A percentile compares a stretch with the other conserved stretches of the same genome.
Evolutionary conservation across 2,329 filamentous ascomycete species (phyloP).

Genomic region (Corinectria fuckeliana): DNA sequence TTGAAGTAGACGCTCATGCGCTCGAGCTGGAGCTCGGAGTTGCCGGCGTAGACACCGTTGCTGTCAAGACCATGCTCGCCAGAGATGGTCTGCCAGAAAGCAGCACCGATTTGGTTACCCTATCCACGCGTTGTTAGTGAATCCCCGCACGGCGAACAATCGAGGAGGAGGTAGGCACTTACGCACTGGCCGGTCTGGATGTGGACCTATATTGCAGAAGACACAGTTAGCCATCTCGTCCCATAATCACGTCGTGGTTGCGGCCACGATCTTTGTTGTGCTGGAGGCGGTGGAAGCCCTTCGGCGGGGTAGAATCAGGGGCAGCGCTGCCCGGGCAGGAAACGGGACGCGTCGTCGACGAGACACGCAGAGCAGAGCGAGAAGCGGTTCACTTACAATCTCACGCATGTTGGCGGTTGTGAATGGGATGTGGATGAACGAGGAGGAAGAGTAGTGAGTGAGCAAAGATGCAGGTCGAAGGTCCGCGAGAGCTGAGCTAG

Average conservation of each 20-base stretch:
- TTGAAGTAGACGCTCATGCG: conserved; percentile 99
- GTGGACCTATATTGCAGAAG: conserved; percentile 80
- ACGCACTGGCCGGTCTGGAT: conserved; percentile 99
- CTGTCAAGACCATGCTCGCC: conserved; percentile 96
- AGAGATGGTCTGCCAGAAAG: conserved; percentile 95
- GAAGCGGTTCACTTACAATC: conserved; percentile 29
- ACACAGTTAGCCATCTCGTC: conserved; percentile 59
- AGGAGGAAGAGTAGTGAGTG: conserved; percentile 36
- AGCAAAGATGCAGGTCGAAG: conserved; percentile 29
- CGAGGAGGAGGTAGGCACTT: conserved; percentile 47
- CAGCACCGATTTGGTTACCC: conserved; percentile 99
- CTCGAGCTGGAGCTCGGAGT: conserved; percentile 98
- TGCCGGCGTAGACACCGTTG: conserved; percentile 98
- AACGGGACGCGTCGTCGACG: conserved; percentile 49
- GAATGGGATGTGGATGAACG: conserved; percentile 35
- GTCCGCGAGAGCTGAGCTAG: conserved; percentile 44
- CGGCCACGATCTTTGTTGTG: conserved; percentile 22
- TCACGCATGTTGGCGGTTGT: conserved; percentile 66
- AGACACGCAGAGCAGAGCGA: conserved; percentile 21
- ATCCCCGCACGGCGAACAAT: conserved; percentile 5
- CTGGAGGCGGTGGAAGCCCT: conserved; percentile 28
- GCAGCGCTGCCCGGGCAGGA: conserved; percentile 21
- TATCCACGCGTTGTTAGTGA: conserved; percentile 55
- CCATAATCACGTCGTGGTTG: conserved; percentile 11
- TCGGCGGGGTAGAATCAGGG: conserved; percentile 49